Conservation (phyloP, 768 basidiomycete genomes). For the Suillus subalutaceus region DNA sequence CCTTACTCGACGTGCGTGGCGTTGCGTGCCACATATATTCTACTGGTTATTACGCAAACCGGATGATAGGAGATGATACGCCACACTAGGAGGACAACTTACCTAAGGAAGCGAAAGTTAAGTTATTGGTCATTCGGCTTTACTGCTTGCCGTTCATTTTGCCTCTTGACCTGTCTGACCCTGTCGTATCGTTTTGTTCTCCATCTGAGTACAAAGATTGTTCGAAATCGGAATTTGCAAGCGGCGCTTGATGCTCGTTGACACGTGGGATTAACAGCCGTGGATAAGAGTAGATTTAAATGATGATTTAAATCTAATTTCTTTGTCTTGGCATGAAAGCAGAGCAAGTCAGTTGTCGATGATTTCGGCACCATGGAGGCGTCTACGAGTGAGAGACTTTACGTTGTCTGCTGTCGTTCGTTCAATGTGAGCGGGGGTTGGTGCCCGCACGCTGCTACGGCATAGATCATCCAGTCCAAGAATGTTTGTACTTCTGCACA, state of each 20-base stretch:
- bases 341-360: neutral
- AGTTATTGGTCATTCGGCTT: neutral
- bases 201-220: neutral
- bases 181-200: neutral
- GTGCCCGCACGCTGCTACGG: neutral
- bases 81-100: neutral
- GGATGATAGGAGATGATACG: neutral
- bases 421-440: neutral
- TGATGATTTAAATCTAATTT: neutral
- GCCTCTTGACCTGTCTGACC: neutral
- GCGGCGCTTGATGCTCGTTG: neutral
- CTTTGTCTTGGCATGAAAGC: neutral
- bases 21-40: neutral
- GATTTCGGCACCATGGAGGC: neutral
- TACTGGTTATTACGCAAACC: neutral
- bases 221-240: neutral
- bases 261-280: too few species aligned
- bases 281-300: neutral
- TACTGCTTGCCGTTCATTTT: neutral
- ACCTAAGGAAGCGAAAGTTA: constrained; percentile 1
- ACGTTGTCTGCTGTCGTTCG: neutral
- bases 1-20: too few species aligned
- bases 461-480: neutral
- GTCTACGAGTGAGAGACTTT: neutral
- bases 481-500: neutral